phyloP scores from a whole-genome alignment of 1,284 basidiomycete genomes.

The Phellinidium pouzarii region DNA sequence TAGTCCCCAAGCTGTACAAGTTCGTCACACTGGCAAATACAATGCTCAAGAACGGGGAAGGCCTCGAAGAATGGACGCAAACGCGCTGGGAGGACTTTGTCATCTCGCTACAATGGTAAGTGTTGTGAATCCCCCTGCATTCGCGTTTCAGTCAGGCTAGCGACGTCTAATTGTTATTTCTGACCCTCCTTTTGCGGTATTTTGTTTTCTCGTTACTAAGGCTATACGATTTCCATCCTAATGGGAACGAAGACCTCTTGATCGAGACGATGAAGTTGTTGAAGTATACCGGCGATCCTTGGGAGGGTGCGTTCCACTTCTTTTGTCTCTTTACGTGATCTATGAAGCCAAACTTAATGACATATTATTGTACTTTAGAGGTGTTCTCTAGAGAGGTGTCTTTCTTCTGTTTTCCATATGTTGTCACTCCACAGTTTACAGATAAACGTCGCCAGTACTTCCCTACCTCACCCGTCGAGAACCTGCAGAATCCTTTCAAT shows the following conservation, averaged over 20 bases:
- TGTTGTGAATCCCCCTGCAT: no score
- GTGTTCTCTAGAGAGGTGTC: conserved; percentile 29
- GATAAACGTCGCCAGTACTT: conserved; percentile 31
- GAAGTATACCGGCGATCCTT: conserved; percentile 48
- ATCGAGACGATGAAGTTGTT: conserved; percentile 50
- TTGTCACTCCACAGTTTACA: conserved; percentile 29
- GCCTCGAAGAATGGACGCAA: conserved; percentile 45
- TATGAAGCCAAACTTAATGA: not conserved
- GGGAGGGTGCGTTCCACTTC: conserved; percentile 30
- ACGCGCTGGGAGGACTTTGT: conserved; percentile 57
- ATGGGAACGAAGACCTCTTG: conserved; percentile 42
- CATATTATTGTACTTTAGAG: conserved; percentile 3
- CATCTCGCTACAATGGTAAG: conserved; percentile 45
- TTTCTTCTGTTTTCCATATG: not conserved
- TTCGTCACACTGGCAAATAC: conserved; percentile 49
- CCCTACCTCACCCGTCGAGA: conserved; percentile 31
- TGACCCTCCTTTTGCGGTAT: no score
- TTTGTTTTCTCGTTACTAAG: conserved; percentile 25
- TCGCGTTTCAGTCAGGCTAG: no score
- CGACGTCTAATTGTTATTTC: no score
- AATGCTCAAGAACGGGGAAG: conserved; percentile 46
- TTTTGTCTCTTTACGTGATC: not conserved
- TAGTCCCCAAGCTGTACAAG: conserved; percentile 43
- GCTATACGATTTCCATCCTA: conserved; percentile 48
- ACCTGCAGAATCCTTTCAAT: conserved; percentile 29